These are phyloP conservation scores for Glycyrrhiza uralensis DNA, from an alignment of 306 rosid genomes.

Conservation along the genomic window DNA sequence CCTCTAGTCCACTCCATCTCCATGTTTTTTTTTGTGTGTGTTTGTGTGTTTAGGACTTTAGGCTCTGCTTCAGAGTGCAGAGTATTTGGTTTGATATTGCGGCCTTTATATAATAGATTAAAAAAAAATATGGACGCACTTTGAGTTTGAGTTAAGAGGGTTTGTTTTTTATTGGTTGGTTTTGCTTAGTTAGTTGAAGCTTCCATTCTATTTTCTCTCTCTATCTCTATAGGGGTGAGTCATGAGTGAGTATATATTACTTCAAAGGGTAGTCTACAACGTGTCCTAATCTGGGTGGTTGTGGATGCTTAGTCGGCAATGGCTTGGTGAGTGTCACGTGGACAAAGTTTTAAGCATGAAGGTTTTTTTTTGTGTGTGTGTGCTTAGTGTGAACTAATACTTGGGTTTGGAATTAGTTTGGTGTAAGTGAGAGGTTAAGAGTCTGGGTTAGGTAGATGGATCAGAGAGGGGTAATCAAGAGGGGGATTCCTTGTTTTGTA, in stretches of 20 bases:
- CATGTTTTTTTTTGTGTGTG: neutral
- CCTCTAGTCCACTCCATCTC: slow-evolving; percentile 84
- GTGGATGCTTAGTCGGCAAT: slow-evolving; percentile 9
- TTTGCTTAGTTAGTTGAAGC: slow-evolving; percentile 41
- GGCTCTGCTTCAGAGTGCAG: slow-evolving; percentile 22
- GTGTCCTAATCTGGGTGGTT: slow-evolving; percentile 46
- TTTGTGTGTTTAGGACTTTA: neutral
- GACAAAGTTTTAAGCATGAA: slow-evolving; percentile 24
- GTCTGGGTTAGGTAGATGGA: slow-evolving; percentile 40
- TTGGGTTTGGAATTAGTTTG: slow-evolving; percentile 24
- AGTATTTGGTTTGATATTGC: slow-evolving; percentile 13
- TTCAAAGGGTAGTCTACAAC: slow-evolving; percentile 35
- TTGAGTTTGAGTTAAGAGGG: slow-evolving; percentile 10
- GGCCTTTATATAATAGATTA: slow-evolving; percentile 36
- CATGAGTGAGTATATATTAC: slow-evolving; percentile 37
- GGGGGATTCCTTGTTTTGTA: slow-evolving; percentile 47
- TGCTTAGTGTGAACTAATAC: neutral
- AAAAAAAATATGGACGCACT: neutral
- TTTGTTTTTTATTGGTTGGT: slow-evolving; percentile 58
- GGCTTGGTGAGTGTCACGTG: slow-evolving; percentile 28
- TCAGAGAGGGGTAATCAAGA: slow-evolving; percentile 25
- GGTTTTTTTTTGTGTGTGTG: neutral
- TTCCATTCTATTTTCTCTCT: no score
- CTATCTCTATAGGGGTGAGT: slow-evolving; percentile 28
- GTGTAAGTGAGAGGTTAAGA: slow-evolving; percentile 22